Percentiles rank a stretch among this genome's conserved stretches.
phyloP scores from a whole-genome alignment of 495 filamentous ascomycete genomes.

The Cenococcum geophilum region DNA sequence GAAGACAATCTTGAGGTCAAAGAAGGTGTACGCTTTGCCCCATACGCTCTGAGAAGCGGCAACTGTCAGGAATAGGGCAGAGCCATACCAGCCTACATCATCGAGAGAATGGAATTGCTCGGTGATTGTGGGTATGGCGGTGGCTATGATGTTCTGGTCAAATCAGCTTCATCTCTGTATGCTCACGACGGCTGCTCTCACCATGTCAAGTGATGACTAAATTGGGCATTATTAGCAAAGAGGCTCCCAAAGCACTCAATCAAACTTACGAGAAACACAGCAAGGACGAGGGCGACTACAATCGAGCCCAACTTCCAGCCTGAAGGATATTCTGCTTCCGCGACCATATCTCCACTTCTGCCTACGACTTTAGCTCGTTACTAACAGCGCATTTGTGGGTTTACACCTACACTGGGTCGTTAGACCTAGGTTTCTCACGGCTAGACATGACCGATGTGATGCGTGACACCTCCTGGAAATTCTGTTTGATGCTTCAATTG shows the following conservation, averaged over 20 bases:
- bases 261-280: background rate
- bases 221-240: too few species aligned
- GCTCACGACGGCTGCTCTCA: too few species aligned
- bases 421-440: too few species aligned
- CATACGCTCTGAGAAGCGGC: background rate
- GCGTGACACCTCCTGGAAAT: too few species aligned
- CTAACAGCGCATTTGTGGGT: too few species aligned
- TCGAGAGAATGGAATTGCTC: conserved; percentile 63
- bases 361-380: too few species aligned
- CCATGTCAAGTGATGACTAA: background rate
- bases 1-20: background rate
- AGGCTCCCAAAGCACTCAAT: too few species aligned
- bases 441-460: too few species aligned
- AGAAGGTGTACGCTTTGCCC: background rate
- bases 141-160: background rate
- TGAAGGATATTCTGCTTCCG: background rate
- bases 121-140: conserved; percentile 71
- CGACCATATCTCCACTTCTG: too few species aligned
- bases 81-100: conserved; percentile 69
- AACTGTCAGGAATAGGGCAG: background rate
- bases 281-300: background rate
- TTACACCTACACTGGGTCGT: too few species aligned
- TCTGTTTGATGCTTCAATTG: too few species aligned
- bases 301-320: background rate
- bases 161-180: too few species aligned